Conservation (phyloP, 2,329 filamentous ascomycete genomes). For the Verticillium zaregamsianum region DNA sequence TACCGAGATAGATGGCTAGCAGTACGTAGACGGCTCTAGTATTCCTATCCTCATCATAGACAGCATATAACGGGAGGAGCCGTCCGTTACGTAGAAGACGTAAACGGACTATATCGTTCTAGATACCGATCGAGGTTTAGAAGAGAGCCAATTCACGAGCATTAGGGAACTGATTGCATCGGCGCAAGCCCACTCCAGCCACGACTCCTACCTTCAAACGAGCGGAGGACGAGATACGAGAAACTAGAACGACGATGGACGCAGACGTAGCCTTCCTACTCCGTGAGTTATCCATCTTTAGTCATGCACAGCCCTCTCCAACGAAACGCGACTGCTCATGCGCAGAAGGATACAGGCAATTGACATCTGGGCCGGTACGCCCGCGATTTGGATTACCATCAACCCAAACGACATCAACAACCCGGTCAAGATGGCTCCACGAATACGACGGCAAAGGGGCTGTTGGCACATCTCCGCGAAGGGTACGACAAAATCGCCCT, state of each 20-base stretch:
- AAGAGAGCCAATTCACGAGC: too few species aligned
- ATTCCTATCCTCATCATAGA: too few species aligned
- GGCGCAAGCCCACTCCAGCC: too few species aligned
- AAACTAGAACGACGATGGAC: neutral
- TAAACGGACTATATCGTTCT: too few species aligned
- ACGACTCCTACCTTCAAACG: too few species aligned
- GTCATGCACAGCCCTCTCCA: constrained; percentile 4
- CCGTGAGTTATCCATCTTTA: neutral
- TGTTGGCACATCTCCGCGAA: neutral
- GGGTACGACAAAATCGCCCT: constrained; percentile 3
- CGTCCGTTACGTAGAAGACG: too few species aligned
- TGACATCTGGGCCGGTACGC: constrained; percentile 3
- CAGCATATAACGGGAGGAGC: too few species aligned
- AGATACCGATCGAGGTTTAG: too few species aligned
- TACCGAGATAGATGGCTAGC: too few species aligned
- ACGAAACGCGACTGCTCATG: constrained; percentile 5
- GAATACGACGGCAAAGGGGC: neutral
- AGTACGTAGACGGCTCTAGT: too few species aligned
- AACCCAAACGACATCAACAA: constrained; percentile 12
- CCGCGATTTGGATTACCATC: constrained; percentile 9
- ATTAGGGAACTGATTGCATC: too few species aligned
- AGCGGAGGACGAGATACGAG: neutral
- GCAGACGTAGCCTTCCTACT: neutral
- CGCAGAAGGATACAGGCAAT: constrained; percentile 7
- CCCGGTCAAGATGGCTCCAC: constrained; percentile 6